These are phyloP conservation scores for Penicillium sp. DNA, from an alignment of 2,329 filamentous ascomycete genomes.

Conservation along the genomic window DNA sequence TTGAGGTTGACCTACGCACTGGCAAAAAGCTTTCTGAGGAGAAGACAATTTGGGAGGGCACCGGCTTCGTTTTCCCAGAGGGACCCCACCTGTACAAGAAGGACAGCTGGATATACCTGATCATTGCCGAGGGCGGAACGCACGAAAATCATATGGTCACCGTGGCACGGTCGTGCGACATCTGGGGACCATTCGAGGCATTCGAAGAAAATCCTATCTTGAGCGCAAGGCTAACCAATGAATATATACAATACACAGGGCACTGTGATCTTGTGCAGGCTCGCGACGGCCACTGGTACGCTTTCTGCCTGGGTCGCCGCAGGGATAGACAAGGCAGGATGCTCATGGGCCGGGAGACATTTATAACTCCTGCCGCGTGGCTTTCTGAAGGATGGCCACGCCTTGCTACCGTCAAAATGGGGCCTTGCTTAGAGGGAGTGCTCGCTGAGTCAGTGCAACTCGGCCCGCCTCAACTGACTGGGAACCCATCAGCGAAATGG, in stretches of 20 bases:
- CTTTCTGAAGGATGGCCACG: too few relatives aligned
- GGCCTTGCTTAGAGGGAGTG: too few relatives aligned
- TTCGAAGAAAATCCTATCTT: conserved; percentile 44
- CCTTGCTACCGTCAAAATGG: too few relatives aligned
- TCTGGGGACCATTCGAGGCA: conserved; percentile 43
- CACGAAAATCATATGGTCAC: conserved; percentile 28
- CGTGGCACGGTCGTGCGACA: conserved; percentile 29
- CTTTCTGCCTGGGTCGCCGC: too few relatives aligned
- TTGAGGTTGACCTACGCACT: conserved; percentile 11
- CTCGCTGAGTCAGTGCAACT: too few relatives aligned
- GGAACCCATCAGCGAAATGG: too few relatives aligned
- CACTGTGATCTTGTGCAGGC: conserved; percentile 61
- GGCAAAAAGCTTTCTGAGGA: conserved; percentile 7
- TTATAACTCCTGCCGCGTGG: too few relatives aligned
- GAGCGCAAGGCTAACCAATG: conserved; percentile 37
- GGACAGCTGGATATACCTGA: conserved; percentile 32
- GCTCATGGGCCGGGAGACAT: too few relatives aligned
- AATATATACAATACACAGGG: conserved; percentile 55
- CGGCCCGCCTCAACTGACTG: too few relatives aligned
- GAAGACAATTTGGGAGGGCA: conserved; percentile 10
- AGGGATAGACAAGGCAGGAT: too few relatives aligned
- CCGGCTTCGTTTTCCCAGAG: conserved; percentile 16
- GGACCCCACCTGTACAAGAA: conserved; percentile 33
- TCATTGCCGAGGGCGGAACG: conserved; percentile 31
- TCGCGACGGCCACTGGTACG: conserved; percentile 53